Evolutionary conservation across 306 rosid species (phyloP).

Genomic region (Acacia confusa): DNA sequence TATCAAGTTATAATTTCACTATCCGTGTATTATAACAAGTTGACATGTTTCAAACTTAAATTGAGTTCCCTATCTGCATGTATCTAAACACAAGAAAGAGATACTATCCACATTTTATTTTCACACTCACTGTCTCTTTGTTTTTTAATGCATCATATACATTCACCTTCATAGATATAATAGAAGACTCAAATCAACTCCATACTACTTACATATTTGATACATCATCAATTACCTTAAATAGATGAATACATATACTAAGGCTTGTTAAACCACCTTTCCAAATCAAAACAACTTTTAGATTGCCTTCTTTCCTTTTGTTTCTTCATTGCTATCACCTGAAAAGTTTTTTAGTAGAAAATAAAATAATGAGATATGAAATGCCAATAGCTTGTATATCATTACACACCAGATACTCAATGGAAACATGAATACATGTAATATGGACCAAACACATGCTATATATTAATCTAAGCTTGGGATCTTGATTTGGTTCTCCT

Average conservation of each 20-base stretch:
- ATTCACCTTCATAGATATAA: neutral
- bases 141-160: neutral
- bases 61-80: too few species aligned
- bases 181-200: neutral
- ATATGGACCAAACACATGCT: neutral
- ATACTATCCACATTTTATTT: neutral
- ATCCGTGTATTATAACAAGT: neutral
- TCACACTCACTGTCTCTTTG: neutral
- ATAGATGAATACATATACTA: neutral
- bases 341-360: neutral
- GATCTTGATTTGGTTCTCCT: neutral
- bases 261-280: neutral
- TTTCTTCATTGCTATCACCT: slow-evolving; percentile 1
- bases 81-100: too few species aligned
- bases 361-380: neutral
- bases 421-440: neutral
- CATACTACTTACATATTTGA: neutral
- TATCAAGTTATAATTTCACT: too few species aligned
- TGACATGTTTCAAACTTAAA: neutral
- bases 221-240: neutral
- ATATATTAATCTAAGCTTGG: neutral
- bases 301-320: neutral
- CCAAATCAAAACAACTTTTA: neutral
- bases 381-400: neutral
- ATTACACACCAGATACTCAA: neutral